These are phyloP conservation scores for Exophiala spinifera DNA, from an alignment of 2,329 filamentous ascomycete genomes.

Conservation along the genomic window DNA sequence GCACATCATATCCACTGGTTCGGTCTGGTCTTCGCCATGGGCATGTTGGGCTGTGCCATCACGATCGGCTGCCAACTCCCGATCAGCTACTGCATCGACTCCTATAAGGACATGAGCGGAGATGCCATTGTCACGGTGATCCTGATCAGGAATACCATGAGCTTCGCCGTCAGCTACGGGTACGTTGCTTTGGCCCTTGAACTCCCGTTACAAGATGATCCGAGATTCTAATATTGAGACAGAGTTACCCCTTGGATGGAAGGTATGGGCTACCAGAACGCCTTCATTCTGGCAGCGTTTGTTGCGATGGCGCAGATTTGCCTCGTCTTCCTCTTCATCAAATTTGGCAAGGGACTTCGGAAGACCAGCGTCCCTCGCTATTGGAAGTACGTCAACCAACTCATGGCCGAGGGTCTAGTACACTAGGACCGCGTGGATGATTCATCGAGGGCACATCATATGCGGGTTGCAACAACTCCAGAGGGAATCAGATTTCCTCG, in stretches of 20 bases:
- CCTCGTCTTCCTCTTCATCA: constrained; percentile 47
- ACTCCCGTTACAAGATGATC: not conserved
- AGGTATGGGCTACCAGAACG: constrained; percentile 43
- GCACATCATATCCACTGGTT: constrained; percentile 50
- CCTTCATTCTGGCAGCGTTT: constrained; percentile 44
- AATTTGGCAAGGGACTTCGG: constrained; percentile 43
- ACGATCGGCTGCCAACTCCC: constrained; percentile 44
- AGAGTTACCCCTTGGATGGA: constrained; percentile 44
- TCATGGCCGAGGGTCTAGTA: not conserved
- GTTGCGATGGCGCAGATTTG: constrained; percentile 38
- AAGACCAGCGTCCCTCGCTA: not conserved
- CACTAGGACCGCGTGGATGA: not conserved
- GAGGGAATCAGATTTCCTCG: too few relatives aligned
- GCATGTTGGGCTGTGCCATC: constrained; percentile 45
- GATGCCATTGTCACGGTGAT: constrained; percentile 53
- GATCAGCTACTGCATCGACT: constrained; percentile 49
- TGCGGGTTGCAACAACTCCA: too few relatives aligned
- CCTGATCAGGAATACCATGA: constrained; percentile 50
- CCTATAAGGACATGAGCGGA: constrained; percentile 47
- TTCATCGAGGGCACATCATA: constrained; percentile 43
- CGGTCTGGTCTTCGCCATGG: constrained; percentile 50
- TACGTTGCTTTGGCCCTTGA: not conserved
- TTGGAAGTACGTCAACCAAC: not conserved
- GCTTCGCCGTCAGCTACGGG: constrained; percentile 49
- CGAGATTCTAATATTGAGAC: not conserved